Percentiles rank a stretch among this genome's conserved stretches.
Conservation (phyloP, 179 eudicot genomes). For the Beta corolliflora region DNA sequence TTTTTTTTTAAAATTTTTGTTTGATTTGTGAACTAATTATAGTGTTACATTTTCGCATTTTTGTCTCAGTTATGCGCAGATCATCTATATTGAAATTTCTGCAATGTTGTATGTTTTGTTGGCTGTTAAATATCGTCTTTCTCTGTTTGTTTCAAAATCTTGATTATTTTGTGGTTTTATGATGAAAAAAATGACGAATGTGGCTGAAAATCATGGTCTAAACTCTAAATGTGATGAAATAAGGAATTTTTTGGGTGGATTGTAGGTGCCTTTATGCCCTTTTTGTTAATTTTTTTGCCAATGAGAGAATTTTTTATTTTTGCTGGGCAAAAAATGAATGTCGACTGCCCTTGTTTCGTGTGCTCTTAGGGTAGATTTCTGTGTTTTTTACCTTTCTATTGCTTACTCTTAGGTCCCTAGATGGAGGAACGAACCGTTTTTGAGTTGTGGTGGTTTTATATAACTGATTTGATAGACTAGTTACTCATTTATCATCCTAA, state of each 20-base stretch:
- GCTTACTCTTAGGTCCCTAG: background rate
- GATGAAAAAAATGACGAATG: too few species aligned
- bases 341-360: slow-evolving; percentile 7
- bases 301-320: too few species aligned
- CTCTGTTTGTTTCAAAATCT: background rate
- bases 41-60: background rate
- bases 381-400: background rate
- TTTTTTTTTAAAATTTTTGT: background rate
- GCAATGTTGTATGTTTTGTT: slow-evolving; percentile 9
- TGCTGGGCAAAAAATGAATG: background rate
- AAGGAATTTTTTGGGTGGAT: background rate
- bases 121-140: background rate
- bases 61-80: background rate
- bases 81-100: background rate
- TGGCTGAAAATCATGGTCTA: too few species aligned
- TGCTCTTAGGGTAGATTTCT: background rate
- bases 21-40: background rate
- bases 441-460: too few species aligned
- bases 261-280: background rate
- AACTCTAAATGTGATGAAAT: too few species aligned
- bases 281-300: background rate
- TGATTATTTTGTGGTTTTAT: too few species aligned
- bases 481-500: too few species aligned
- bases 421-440: too few species aligned
- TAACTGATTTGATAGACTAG: too few species aligned